phyloP scores from a whole-genome alignment of 2,329 filamentous ascomycete species.

The Shiraia bambusicola region DNA sequence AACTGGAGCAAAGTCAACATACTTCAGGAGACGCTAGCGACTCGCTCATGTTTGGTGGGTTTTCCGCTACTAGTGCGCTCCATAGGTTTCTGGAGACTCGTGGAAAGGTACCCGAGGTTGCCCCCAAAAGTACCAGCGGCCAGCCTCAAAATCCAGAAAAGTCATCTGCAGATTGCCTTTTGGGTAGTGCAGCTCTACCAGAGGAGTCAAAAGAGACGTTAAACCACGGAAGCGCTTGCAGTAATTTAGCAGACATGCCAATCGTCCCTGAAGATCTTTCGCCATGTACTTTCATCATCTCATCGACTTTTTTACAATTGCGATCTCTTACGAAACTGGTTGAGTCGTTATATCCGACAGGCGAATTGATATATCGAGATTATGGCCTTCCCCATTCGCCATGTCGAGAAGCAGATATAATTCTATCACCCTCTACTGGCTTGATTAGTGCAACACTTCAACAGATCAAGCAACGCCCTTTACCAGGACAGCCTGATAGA shows the following conservation, averaged over 20 bases:
- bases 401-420: slow-evolving; percentile 67
- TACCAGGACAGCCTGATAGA: slow-evolving; percentile 59
- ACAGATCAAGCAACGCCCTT: slow-evolving; percentile 68
- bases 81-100: slow-evolving; percentile 55
- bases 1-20: background rate
- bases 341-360: slow-evolving; percentile 50
- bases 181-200: background rate
- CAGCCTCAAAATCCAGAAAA: background rate
- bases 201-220: background rate
- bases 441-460: slow-evolving; percentile 71
- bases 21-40: slow-evolving; percentile 6
- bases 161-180: no score
- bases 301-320: slow-evolving; percentile 49
- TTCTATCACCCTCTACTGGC: slow-evolving; percentile 68
- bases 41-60: slow-evolving; percentile 40
- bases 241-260: slow-evolving; percentile 27
- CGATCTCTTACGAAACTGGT: slow-evolving; percentile 55
- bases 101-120: slow-evolving; percentile 27
- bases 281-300: slow-evolving; percentile 54
- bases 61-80: slow-evolving; percentile 49
- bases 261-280: slow-evolving; percentile 17
- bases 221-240: background rate
- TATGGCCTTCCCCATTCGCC: slow-evolving; percentile 44
- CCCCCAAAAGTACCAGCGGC: background rate
- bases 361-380: slow-evolving; percentile 63